These are phyloP conservation scores for Pythium chondricola DNA, from an alignment of 352 stramenopile species.

Conservation along the genomic window DNA sequence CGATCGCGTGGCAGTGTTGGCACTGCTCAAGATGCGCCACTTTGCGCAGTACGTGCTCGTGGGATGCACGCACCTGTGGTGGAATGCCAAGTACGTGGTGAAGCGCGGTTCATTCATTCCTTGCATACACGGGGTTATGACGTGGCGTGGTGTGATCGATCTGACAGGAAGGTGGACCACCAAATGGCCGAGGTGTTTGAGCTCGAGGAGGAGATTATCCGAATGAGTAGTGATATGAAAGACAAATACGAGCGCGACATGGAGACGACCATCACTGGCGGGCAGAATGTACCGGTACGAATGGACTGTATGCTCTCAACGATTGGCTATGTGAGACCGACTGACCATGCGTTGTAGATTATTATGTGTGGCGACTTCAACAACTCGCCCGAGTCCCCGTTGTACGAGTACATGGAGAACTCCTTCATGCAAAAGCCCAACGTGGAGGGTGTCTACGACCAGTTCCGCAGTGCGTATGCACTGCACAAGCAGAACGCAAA, in stretches of 20 bases:
- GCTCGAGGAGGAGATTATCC: slow-evolving; percentile 75
- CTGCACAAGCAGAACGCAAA: slow-evolving; percentile 53
- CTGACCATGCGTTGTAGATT: slow-evolving; percentile 23
- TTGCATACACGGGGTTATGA: background rate
- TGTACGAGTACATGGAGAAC: slow-evolving; percentile 87
- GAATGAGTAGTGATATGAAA: slow-evolving; percentile 69
- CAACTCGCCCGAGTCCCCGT: slow-evolving; percentile 74
- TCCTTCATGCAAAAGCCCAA: slow-evolving; percentile 85
- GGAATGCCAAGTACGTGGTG: slow-evolving; percentile 83
- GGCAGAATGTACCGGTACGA: slow-evolving; percentile 41
- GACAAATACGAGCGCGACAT: slow-evolving; percentile 80
- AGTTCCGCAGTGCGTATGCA: slow-evolving; percentile 69
- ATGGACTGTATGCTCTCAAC: background rate
- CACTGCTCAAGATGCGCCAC: slow-evolving; percentile 76
- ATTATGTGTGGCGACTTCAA: slow-evolving; percentile 86
- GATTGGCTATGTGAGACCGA: background rate
- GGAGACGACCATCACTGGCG: slow-evolving; percentile 37
- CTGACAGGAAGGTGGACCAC: slow-evolving; percentile 71
- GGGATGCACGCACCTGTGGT: slow-evolving; percentile 82
- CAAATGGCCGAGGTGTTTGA: slow-evolving; percentile 84
- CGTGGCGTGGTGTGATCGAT: background rate
- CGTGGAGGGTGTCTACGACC: slow-evolving; percentile 55
- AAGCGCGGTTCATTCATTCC: too few species aligned
- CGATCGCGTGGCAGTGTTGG: slow-evolving; percentile 79
- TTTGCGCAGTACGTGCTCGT: slow-evolving; percentile 79